Percentiles rank a stretch among this genome's conserved stretches.
Conservation (phyloP, 768 basidiomycete genomes). For the Boletus reticulatus region DNA sequence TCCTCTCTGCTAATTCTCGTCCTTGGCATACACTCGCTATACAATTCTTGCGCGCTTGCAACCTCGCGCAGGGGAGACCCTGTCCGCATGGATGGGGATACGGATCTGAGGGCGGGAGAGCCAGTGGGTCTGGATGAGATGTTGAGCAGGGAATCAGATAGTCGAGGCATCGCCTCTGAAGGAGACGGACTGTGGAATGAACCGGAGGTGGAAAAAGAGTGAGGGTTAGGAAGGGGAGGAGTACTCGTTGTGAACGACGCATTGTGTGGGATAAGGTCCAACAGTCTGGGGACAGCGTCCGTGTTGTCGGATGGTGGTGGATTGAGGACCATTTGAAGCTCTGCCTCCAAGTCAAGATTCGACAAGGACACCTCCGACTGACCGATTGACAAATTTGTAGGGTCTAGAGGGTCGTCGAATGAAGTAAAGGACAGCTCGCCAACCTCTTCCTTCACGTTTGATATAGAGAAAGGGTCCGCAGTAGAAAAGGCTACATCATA, state of each 20-base stretch:
- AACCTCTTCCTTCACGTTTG: conserved; percentile 25
- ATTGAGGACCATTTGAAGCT: conserved; percentile 22
- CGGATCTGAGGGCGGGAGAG: conserved; percentile 19
- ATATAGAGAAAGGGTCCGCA: conserved; percentile 21
- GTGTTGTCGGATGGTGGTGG: conserved; percentile 10
- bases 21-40: conserved; percentile 25
- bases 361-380: conserved; percentile 36
- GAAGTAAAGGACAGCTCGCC: conserved; percentile 27
- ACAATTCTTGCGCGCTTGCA: conserved; percentile 20
- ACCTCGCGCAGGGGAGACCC: conserved; percentile 29
- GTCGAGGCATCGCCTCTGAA: conserved; percentile 7
- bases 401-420: conserved; percentile 28
- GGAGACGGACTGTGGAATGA: conserved; percentile 17
- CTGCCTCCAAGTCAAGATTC: conserved; percentile 32
- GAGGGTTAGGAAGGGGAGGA: conserved; percentile 22
- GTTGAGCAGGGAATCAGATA: conserved; percentile 25
- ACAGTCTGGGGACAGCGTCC: conserved; percentile 21
- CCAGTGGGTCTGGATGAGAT: conserved; percentile 12
- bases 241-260: conserved; percentile 27
- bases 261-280: conserved; percentile 22
- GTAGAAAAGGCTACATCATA: conserved; percentile 7
- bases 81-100: conserved; percentile 20
- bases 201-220: conserved; percentile 15
- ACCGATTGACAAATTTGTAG: conserved; percentile 34
- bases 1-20: conserved; percentile 54